Evolutionary conservation across 208 protist genomes (phyloP).

Genomic region (Crithidia mellificae): DNA sequence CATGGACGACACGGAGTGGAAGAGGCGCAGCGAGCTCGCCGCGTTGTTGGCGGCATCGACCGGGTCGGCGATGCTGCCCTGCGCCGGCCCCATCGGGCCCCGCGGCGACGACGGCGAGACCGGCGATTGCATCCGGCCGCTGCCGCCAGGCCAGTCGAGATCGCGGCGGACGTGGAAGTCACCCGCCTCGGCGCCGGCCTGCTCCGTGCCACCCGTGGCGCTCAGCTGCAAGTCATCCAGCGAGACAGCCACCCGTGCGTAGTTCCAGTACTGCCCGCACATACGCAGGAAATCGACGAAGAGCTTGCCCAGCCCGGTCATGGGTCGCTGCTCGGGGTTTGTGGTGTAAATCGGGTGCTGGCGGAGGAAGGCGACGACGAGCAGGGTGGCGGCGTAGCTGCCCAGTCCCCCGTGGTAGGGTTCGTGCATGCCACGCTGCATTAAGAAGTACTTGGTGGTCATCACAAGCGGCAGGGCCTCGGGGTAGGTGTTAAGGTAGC

Average conservation of each 20-base stretch:
- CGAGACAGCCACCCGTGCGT: slow-evolving; percentile 75
- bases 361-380: slow-evolving; percentile 93
- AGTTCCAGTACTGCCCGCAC: slow-evolving; percentile 88
- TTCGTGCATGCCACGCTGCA: slow-evolving; percentile 92
- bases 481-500: slow-evolving; percentile 66
- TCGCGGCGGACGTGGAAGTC: slow-evolving; percentile 21
- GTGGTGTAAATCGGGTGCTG: slow-evolving; percentile 81
- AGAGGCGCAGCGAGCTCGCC: slow-evolving; percentile 76
- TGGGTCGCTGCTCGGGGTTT: slow-evolving; percentile 42
- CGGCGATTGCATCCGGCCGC: slow-evolving; percentile 18
- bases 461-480: slow-evolving; percentile 80
- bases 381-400: slow-evolving; percentile 85
- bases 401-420: slow-evolving; percentile 92
- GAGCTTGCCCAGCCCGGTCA: slow-evolving; percentile 86
- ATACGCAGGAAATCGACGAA: slow-evolving; percentile 95
- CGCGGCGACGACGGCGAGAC: slow-evolving; percentile 33
- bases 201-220: background rate
- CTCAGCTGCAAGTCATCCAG: slow-evolving; percentile 31
- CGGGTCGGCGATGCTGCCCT: slow-evolving; percentile 76
- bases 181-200: background rate
- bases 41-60: slow-evolving; percentile 79
- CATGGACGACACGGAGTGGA: slow-evolving; percentile 65
- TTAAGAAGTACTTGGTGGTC: slow-evolving; percentile 92
- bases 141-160: background rate
- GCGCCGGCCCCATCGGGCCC: slow-evolving; percentile 28